These are phyloP conservation scores for Heterococcus sp. DNA, from an alignment of 108 stramenopile species.

Conservation along the genomic window DNA sequence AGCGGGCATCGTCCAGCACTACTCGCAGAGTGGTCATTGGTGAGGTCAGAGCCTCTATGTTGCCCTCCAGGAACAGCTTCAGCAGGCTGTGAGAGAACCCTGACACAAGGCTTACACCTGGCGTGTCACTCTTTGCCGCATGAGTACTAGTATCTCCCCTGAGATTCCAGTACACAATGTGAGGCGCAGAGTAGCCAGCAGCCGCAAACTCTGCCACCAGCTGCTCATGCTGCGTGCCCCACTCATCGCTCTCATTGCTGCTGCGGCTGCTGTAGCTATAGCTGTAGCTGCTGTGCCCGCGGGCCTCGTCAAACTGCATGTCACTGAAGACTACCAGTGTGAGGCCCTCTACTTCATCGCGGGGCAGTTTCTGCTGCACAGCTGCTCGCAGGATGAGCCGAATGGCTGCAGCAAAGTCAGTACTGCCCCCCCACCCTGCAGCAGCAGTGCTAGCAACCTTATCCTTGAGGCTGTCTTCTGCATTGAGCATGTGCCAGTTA, in stretches of 20 bases:
- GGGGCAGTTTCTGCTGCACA: neutral
- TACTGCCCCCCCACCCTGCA: conserved; percentile 58
- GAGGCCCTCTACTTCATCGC: neutral
- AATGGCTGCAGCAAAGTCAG: conserved; percentile 54
- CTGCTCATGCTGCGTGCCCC: neutral
- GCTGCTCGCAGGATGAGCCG: conserved; percentile 37
- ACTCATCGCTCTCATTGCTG: too few species aligned
- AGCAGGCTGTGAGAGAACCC: conserved; percentile 59
- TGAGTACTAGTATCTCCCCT: neutral
- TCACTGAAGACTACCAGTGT: conserved; percentile 57
- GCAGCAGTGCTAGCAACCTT: neutral
- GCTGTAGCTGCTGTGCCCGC: conserved; percentile 1
- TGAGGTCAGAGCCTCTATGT: neutral
- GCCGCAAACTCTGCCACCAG: neutral
- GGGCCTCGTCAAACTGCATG: conserved; percentile 59
- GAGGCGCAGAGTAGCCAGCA: neutral
- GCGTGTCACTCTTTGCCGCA: neutral
- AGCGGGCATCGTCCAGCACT: conserved; percentile 17
- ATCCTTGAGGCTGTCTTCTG: neutral
- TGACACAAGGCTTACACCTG: conserved; percentile 32
- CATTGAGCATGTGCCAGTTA: conserved; percentile 35
- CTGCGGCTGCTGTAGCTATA: too few species aligned
- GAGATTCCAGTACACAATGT: neutral
- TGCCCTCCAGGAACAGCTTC: conserved; percentile 55
- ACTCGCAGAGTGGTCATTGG: neutral